Evolutionary conservation across 2,329 filamentous ascomycete genomes (phyloP).

Genomic region (Epichloe bromicola): DNA sequence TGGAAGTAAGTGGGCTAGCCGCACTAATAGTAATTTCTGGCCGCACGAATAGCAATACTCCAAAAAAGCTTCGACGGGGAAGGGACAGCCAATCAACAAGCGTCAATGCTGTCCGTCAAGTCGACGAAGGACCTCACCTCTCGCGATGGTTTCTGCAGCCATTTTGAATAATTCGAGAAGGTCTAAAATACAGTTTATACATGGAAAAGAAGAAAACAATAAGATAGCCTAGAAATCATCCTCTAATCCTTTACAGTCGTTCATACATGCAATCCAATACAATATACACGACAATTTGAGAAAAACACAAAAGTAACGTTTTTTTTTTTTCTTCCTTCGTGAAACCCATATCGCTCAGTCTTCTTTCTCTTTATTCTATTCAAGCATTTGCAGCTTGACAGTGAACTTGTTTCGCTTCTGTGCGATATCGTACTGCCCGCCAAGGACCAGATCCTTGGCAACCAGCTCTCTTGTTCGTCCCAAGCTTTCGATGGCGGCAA

Average conservation of each 20-base stretch:
- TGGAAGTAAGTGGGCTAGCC: too few species aligned
- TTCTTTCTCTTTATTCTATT: slow-evolving; percentile 14
- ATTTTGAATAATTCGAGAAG: background rate
- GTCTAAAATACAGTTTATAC: too few species aligned
- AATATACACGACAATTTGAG: background rate
- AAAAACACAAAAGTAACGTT: background rate
- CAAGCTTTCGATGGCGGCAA: slow-evolving; percentile 83
- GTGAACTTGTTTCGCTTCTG: slow-evolving; percentile 26
- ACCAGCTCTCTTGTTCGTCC: slow-evolving; percentile 90
- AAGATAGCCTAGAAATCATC: too few species aligned
- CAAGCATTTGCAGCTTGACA: slow-evolving; percentile 30
- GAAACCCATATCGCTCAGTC: background rate
- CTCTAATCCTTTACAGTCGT: too few species aligned
- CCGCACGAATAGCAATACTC: too few species aligned
- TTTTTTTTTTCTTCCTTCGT: background rate
- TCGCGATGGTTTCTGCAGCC: background rate
- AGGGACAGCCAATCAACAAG: background rate
- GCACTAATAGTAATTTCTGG: too few species aligned
- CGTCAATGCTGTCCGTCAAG: too few species aligned
- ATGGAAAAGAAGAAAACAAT: too few species aligned
- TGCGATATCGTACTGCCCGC: slow-evolving; percentile 62
- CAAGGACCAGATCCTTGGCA: slow-evolving; percentile 82
- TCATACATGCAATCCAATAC: background rate
- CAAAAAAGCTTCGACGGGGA: background rate
- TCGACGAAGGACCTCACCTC: too few species aligned